Evolutionary conservation across 129 eudicot genomes (phyloP), one percentile per base, ranked within the genome.

Genomic region (Chrysanthemum makinoi): DNA sequence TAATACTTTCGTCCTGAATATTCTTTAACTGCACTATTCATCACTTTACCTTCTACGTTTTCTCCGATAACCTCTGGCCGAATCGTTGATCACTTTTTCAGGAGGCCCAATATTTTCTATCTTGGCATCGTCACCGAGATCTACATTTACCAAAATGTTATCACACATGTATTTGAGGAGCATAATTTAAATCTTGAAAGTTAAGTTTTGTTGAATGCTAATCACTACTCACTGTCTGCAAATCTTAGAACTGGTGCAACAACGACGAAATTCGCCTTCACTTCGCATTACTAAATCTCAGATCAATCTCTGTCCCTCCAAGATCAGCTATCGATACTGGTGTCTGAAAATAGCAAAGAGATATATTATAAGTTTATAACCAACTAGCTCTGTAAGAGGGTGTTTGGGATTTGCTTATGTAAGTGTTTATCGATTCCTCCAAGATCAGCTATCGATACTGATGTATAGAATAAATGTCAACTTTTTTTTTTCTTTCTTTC

Each of bases 251-350:
- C 97, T 47, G 97, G 99, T 74, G 99, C 99, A 55, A 94, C 98
- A 66, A 94, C 77, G 62, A 90, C 99, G 33, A 82, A 3, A 94
- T 51, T 10, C 86, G 18, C 99, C 99, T 81, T 90, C 77, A 65
- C 84, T 90, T 13, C n/a, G 95, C 66, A 70, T 26, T 90, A 35
- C 89, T 86, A 61, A 90, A 90, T 76, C 97, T 83, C 81, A 89
- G 81, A 75, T 93, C 98, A 62, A 89, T 93, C 78, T 93, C 98
- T 7, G 98, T 93, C 68, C 96, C 98, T 62, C 98, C 98, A 53
- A 91, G 80, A 76, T 95, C 99, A 12, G 99, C 99, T 69, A 95
- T 95, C 33, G 99, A 95, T 39, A 95, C 97, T 6, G 99, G 99
- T 46, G 93, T 87, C 99, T 94, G 80, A 18, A 73, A 73, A 17